phyloP scores from a whole-genome alignment of 306 rosid genomes.

The Dalbergia oliveri region DNA sequence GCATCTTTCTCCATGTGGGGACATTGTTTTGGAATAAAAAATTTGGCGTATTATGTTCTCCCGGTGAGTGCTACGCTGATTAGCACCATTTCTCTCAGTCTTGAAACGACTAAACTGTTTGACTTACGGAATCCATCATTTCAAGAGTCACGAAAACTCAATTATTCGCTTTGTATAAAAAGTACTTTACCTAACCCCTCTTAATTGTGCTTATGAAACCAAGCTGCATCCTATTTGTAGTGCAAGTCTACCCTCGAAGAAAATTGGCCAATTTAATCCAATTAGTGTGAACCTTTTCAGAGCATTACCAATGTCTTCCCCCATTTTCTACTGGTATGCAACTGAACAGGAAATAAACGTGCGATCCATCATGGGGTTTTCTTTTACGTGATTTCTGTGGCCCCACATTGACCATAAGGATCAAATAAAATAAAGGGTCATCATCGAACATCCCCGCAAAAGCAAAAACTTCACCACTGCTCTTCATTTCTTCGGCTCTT shows the following conservation, averaged over 20 bases:
- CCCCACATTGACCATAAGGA: slow-evolving; percentile 33
- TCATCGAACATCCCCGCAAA: background rate
- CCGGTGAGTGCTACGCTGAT: too few species aligned
- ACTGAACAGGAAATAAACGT: background rate
- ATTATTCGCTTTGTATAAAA: too few species aligned
- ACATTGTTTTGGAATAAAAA: too few species aligned
- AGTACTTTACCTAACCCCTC: background rate
- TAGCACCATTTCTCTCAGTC: too few species aligned
- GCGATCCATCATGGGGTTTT: background rate
- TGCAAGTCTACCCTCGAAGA: background rate
- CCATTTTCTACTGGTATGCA: background rate
- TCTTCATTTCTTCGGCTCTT: background rate
- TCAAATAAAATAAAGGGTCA: background rate
- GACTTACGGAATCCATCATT: too few species aligned
- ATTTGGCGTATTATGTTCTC: too few species aligned
- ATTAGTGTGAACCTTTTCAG: background rate
- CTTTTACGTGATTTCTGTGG: background rate
- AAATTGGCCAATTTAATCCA: background rate
- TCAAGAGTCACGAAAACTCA: too few species aligned
- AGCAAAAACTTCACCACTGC: background rate
- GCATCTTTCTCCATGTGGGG: too few species aligned
- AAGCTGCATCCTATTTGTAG: background rate
- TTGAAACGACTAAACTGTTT: too few species aligned
- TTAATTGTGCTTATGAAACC: background rate
- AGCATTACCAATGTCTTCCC: background rate